A percentile compares a stretch with the other conserved stretches of the same genome.
phyloP scores from a whole-genome alignment of 257 asterid species.

The Solanum pinnatisectum region DNA sequence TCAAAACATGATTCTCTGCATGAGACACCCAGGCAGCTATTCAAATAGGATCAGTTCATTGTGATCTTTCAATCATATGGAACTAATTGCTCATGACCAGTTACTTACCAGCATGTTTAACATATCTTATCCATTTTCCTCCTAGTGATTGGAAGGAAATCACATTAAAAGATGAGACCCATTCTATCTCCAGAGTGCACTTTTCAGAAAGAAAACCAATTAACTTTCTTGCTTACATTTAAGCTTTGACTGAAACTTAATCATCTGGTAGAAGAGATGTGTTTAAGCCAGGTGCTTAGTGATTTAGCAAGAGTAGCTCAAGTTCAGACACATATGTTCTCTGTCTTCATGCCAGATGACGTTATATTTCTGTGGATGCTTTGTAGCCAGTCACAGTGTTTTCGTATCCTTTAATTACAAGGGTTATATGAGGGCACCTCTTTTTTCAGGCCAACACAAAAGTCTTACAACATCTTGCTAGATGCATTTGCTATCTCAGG shows the following conservation, averaged over 20 bases:
- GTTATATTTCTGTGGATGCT: not conserved
- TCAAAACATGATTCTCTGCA: not conserved
- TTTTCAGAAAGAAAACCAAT: not conserved
- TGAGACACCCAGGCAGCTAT: not conserved
- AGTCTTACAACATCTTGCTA: slow-evolving; percentile 88
- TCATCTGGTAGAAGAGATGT: not conserved
- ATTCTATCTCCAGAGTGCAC: not conserved
- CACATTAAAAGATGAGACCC: not conserved
- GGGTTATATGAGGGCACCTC: not conserved
- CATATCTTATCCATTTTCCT: not conserved
- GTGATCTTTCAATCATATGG: not conserved
- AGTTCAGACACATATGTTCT: not conserved
- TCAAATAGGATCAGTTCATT: not conserved
- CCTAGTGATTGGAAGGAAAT: not conserved
- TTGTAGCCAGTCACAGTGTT: not conserved
- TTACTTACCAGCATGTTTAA: not conserved
- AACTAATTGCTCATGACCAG: not conserved
- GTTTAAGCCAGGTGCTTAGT: not conserved
- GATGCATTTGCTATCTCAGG: slow-evolving; percentile 99
- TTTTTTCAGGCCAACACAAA: slow-evolving; percentile 75
- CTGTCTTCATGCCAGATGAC: not conserved
- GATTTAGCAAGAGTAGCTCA: not conserved
- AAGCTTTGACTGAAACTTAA: not conserved
- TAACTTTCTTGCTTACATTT: not conserved
- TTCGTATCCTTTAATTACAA: not conserved